Evolutionary conservation across 148 eudicot genomes (phyloP), one percentile per base, ranked within the genome.

Genomic region (Selenicereus undatus): DNA sequence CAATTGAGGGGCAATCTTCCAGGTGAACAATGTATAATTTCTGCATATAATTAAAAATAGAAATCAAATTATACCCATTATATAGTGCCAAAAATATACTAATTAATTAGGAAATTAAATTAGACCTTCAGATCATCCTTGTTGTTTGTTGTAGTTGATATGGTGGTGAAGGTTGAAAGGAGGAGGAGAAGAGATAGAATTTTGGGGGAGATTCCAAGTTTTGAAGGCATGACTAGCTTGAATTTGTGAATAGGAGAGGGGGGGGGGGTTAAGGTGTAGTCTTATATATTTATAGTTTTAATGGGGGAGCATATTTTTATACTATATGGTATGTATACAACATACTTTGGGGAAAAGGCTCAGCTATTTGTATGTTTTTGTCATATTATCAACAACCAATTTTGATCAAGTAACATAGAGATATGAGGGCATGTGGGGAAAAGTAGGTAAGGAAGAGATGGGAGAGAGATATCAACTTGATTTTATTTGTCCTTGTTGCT

Each of bases 11-110:
- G 58, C 84, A 81, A 85, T 93, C 89, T 62, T 85, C 92, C 92
- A 91, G 78, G 88, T 90, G 92, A 73, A 86, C 93, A 81, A 95
- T 90, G 87, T 90, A 95, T 79, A 91, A 90, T 16, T 89, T 90
- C 98, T 95, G 90, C 88, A 86, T 21, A 2, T 5, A 32, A 32
- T 32, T 32, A 32, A 43, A 22, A 29, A 39, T 0, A 77, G 14
- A 26, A 66, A 26, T 66, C 16, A 45, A 9, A 17, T 27, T 71
- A 13, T 48, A 78, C 8, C 26, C 26, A 71, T 16, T n/a, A 56
- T 12, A 48, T 26, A n/a, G n/a, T 22, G 1, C 12, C n/a, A n/a
- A 22, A 64, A 22, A 60, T 60, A 60, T 22, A 20, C 22, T 64
- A n/a, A n/a, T 22, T 16, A 56, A 14, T 56, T 56, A 56, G 16